A percentile compares a stretch with the other conserved stretches of the same genome.
These are phyloP conservation scores for Ophiobolus disseminans DNA, from an alignment of 2,329 filamentous ascomycete species.

Conservation along the genomic window DNA sequence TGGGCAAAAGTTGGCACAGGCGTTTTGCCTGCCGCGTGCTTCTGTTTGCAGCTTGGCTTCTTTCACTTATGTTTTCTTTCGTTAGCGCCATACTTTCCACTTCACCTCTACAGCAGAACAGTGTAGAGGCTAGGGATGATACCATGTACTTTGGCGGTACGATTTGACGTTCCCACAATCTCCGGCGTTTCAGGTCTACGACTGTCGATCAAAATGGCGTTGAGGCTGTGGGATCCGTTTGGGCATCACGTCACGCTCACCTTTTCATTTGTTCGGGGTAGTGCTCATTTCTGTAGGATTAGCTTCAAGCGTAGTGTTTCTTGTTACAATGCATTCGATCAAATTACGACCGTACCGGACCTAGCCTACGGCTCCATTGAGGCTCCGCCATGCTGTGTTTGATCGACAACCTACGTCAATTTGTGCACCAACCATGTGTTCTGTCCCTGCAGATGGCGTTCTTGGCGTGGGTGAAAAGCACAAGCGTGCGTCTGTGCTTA, in stretches of 20 bases:
- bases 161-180: conserved; percentile 29
- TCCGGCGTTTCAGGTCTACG: conserved; percentile 32
- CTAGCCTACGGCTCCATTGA: background rate
- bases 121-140: conserved; percentile 36
- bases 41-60: conserved; percentile 4
- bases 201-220: conserved; percentile 22
- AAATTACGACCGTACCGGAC: too few species aligned
- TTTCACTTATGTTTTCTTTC: conserved; percentile 11
- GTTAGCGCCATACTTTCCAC: conserved; percentile 15
- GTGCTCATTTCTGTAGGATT: conserved; percentile 28
- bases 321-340: conserved; percentile 18
- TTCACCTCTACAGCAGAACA: conserved; percentile 16
- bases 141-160: conserved; percentile 35
- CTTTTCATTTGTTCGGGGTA: conserved; percentile 8
- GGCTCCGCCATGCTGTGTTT: background rate
- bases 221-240: conserved; percentile 22
- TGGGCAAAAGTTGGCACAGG: conserved; percentile 28
- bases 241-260: conserved; percentile 17
- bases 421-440: conserved; percentile 17
- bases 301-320: conserved; percentile 15
- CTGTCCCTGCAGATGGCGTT: conserved; percentile 20
- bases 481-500: conserved; percentile 24
- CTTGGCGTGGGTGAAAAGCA: conserved; percentile 30
- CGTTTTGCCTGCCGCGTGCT: conserved; percentile 1
- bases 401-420: conserved; percentile 3